phyloP scores from a whole-genome alignment of 495 filamentous ascomycete genomes.

The Diplogelasinospora grovesii region DNA sequence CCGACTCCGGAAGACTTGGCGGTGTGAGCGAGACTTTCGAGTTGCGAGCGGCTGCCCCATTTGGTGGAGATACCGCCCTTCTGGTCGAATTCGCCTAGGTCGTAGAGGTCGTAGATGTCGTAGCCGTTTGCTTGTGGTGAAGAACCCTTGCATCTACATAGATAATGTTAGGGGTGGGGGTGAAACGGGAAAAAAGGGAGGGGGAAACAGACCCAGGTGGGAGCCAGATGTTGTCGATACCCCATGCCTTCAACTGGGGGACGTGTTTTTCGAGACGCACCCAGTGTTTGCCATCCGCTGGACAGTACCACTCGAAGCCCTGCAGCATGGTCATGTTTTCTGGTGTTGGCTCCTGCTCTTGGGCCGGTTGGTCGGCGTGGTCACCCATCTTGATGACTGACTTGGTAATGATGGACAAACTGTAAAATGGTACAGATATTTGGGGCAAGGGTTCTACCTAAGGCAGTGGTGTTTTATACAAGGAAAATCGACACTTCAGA shows the following conservation, averaged over 20 bases:
- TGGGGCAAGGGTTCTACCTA: too few relatives aligned
- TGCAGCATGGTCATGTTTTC: constrained; percentile 61
- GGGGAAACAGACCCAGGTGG: constrained; percentile 46
- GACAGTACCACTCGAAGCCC: constrained; percentile 71
- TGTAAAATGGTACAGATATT: too few relatives aligned
- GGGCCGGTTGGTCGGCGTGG: too few relatives aligned
- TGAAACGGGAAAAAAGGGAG: background rate
- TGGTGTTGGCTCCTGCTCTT: constrained; percentile 13
- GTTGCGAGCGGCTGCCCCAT: constrained; percentile 63
- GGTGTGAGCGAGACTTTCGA: constrained; percentile 44
- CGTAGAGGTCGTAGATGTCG: constrained; percentile 71
- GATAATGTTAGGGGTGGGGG: background rate
- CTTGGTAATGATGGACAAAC: too few relatives aligned
- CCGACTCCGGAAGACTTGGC: constrained; percentile 50
- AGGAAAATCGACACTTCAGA: too few relatives aligned
- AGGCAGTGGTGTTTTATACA: too few relatives aligned
- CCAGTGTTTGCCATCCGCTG: constrained; percentile 59
- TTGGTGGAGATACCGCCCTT: constrained; percentile 59
- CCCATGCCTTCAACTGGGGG: constrained; percentile 50
- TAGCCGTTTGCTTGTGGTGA: constrained; percentile 62
- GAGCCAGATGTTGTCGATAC: constrained; percentile 63
- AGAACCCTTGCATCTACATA: constrained; percentile 55
- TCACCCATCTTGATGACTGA: constrained; percentile 12
- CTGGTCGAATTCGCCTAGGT: constrained; percentile 71
- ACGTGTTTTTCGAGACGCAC: constrained; percentile 49